These are phyloP conservation scores for Musa balbisiana DNA, from an alignment of 202 grass and related monocot genomes.

Conservation along the genomic window DNA sequence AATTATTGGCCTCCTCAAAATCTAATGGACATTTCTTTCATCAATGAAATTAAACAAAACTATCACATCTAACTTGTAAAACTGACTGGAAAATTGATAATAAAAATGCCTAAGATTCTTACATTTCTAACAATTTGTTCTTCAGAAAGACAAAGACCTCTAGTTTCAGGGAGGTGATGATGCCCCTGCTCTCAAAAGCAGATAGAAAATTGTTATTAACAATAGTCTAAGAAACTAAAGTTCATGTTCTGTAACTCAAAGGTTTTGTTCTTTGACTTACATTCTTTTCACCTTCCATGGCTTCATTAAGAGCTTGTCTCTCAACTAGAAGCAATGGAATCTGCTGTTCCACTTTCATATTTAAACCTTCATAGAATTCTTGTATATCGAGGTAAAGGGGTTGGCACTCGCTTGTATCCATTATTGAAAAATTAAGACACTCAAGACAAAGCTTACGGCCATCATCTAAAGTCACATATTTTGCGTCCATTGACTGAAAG, in stretches of 20 bases:
- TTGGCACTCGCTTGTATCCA: slow-evolving; percentile 86
- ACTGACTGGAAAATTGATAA: slow-evolving; percentile 18
- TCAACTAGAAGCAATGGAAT: slow-evolving; percentile 89
- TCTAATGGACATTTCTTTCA: slow-evolving; percentile 30
- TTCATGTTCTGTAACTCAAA: slow-evolving; percentile 15
- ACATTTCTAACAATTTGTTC: slow-evolving; percentile 82
- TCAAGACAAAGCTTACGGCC: slow-evolving; percentile 87
- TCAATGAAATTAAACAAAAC: slow-evolving; percentile 8
- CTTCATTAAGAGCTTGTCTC: slow-evolving; percentile 84
- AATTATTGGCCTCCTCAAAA: slow-evolving; percentile 64
- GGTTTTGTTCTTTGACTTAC: slow-evolving; percentile 25
- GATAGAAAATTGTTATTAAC: slow-evolving; percentile 8
- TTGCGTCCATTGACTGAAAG: slow-evolving; percentile 57
- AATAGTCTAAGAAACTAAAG: slow-evolving; percentile 19
- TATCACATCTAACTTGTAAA: not conserved
- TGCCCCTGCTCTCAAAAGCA: slow-evolving; percentile 21
- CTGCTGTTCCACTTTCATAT: slow-evolving; percentile 88
- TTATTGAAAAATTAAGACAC: slow-evolving; percentile 71
- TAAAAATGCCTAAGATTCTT: slow-evolving; percentile 31
- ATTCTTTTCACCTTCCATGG: slow-evolving; percentile 78
- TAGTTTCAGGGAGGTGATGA: slow-evolving; percentile 77
- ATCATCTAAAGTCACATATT: slow-evolving; percentile 86
- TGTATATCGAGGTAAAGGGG: slow-evolving; percentile 85
- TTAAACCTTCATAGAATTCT: slow-evolving; percentile 93
- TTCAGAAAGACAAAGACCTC: slow-evolving; percentile 92